Conservation (phyloP, 257 asterid genomes). For the Salvia hispanica region DNA sequence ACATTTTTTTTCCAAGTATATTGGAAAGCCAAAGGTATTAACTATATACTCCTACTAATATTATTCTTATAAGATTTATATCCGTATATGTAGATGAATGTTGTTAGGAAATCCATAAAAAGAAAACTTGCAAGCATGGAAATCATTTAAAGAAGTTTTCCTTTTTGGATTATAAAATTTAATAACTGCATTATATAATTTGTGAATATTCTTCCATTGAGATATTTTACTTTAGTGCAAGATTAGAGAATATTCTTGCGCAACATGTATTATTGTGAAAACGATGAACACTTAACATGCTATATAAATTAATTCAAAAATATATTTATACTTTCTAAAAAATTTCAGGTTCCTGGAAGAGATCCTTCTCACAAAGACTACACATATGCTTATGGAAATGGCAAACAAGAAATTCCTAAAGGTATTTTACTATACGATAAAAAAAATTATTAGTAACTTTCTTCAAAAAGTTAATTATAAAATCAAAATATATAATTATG, state of each 20-base stretch:
- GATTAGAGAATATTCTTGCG: constrained; percentile 26
- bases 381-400: constrained; percentile 33
- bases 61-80: too few relatives aligned
- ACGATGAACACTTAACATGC: neutral
- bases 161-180: neutral
- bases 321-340: neutral
- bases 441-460: too few relatives aligned
- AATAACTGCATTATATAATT: neutral
- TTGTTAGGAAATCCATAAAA: neutral
- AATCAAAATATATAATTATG: too few relatives aligned
- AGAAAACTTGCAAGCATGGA: too few relatives aligned
- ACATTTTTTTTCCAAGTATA: neutral
- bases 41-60: too few relatives aligned
- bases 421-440: constrained; percentile 33
- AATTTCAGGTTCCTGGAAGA: constrained; percentile 56
- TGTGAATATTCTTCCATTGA: constrained; percentile 14
- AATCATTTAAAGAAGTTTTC: too few relatives aligned
- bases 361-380: constrained; percentile 38
- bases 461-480: too few relatives aligned
- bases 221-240: constrained; percentile 20
- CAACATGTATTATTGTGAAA: constrained; percentile 18
- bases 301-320: neutral
- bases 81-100: neutral
- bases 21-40: neutral
- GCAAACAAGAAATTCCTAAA: constrained; percentile 39